A percentile compares a stretch with the other conserved stretches of the same genome.
Conservation (phyloP, 1,139 yeast species). For the Blastobotrys arbuscula region DNA sequence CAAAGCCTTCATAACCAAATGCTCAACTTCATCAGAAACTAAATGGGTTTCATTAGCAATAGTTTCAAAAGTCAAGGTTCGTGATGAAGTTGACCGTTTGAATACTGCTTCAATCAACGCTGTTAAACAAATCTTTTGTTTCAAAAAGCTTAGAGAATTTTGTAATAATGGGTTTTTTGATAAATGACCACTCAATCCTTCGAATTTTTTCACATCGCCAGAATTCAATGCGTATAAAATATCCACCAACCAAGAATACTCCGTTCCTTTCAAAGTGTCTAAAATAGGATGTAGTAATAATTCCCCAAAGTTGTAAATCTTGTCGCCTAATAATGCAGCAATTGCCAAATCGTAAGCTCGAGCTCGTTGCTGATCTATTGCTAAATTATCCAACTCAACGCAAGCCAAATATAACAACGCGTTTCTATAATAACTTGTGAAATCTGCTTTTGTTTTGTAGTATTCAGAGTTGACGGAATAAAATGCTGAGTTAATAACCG, state of each 20-base stretch:
- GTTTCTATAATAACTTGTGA: slow-evolving; percentile 70
- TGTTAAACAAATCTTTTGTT: slow-evolving; percentile 90
- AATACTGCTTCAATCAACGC: slow-evolving; percentile 85
- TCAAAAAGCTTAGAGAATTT: slow-evolving; percentile 58
- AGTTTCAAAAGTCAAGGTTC: slow-evolving; percentile 66
- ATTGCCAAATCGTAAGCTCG: slow-evolving; percentile 79
- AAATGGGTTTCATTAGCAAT: slow-evolving; percentile 72
- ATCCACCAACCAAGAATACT: slow-evolving; percentile 67
- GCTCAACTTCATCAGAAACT: slow-evolving; percentile 71
- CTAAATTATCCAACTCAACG: slow-evolving; percentile 47
- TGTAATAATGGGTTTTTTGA: slow-evolving; percentile 56
- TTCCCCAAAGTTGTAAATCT: slow-evolving; percentile 93
- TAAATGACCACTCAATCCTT: slow-evolving; percentile 40
- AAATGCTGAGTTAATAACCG: slow-evolving; percentile 74
- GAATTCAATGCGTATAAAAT: slow-evolving; percentile 65
- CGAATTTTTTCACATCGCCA: slow-evolving; percentile 67
- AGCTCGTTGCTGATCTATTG: slow-evolving; percentile 47
- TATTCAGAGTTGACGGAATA: slow-evolving; percentile 77
- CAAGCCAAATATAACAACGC: slow-evolving; percentile 60
- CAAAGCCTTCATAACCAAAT: slow-evolving; percentile 84
- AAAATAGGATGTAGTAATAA: slow-evolving; percentile 84
- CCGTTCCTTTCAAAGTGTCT: slow-evolving; percentile 46
- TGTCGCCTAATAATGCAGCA: slow-evolving; percentile 87
- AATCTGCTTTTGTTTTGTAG: slow-evolving; percentile 69
- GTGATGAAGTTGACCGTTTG: slow-evolving; percentile 65